Base-by-base conservation (phyloP, 129 eudicot genomes). In the Artemisia annua region DNA sequence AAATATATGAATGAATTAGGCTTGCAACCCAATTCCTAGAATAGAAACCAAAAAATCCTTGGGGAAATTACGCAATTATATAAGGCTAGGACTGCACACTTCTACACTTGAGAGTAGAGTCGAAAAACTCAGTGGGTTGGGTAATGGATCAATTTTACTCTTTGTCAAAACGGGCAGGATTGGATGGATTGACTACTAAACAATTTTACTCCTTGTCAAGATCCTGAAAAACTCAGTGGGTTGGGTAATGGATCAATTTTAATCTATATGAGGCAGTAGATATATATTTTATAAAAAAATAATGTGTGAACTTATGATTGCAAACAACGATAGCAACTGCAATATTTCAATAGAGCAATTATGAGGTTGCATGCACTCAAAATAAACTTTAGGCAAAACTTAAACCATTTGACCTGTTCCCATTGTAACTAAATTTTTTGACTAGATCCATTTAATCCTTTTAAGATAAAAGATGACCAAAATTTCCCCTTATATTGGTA, bases 381-480 rank as follows among this genome's bases (percentile, higher is more conserved):
- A 39, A 39, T 39, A 39, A 7, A 39, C 46, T 39, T 39, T 8
- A 39, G 10, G 46, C 11, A 39, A 39, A 39, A 7, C 46, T 24
- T 18, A 68, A 51, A 17, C 15, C 10, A 39, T 39, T 39, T 39
- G 46, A 39, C 46, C 18, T 8, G 46, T 57, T 46, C 11, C 63
- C 12, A 3, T 43, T 71, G 14, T 20, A 9, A 35, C 44, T 71
- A 44, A 11, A 12, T 70, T 14, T 32, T 67, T 48, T 19, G 7
- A 54, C 48, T 67, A 48, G 20, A 67, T 9, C 60, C 28, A 17
- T 24, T n/a, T n/a, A n/a, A n/a, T n/a, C n/a, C n/a, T n/a, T n/a
- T n/a, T 59, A 56, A 72, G 68, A 72, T 46, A 48, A 14, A 49
- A 50, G 20, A 50, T 67, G 44, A 59, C 68, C 63, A 12, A 50